These are phyloP conservation scores for Inonotus hispidus DNA, from an alignment of 1,284 basidiomycete genomes.

Conservation along the genomic window DNA sequence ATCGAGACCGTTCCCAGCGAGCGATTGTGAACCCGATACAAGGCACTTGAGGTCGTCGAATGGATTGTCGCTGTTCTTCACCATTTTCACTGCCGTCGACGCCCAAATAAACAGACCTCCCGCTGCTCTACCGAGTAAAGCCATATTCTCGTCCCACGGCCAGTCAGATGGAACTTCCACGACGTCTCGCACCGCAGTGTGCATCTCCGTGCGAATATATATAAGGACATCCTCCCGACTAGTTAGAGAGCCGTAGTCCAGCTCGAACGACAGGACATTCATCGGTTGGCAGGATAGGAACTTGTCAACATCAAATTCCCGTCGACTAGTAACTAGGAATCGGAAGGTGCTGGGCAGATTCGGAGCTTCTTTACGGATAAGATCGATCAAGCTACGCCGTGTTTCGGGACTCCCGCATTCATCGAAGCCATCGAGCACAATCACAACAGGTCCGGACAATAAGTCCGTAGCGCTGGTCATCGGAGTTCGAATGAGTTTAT, in stretches of 20 bases:
- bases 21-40: neutral
- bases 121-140: conserved; percentile 21
- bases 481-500: neutral
- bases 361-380: neutral
- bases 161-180: neutral
- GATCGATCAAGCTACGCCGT: neutral
- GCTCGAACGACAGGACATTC: neutral
- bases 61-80: neutral
- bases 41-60: neutral
- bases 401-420: neutral
- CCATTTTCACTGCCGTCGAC: conserved; percentile 22
- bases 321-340: neutral
- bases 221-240: neutral
- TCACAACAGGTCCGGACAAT: neutral
- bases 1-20: neutral
- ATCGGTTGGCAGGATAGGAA: neutral
- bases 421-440: neutral
- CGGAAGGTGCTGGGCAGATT: neutral
- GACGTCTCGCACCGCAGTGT: neutral
- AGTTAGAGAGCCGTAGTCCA: neutral
- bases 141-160: conserved; percentile 5
- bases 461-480: neutral
- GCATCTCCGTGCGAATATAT: neutral
- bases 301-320: neutral
- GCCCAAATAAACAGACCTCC: conserved; percentile 27